Percentiles rank a stretch among this genome's conserved stretches.
Conservation (phyloP, 495 filamentous ascomycete species). For the Friedmanniomyces endolithicus region DNA sequence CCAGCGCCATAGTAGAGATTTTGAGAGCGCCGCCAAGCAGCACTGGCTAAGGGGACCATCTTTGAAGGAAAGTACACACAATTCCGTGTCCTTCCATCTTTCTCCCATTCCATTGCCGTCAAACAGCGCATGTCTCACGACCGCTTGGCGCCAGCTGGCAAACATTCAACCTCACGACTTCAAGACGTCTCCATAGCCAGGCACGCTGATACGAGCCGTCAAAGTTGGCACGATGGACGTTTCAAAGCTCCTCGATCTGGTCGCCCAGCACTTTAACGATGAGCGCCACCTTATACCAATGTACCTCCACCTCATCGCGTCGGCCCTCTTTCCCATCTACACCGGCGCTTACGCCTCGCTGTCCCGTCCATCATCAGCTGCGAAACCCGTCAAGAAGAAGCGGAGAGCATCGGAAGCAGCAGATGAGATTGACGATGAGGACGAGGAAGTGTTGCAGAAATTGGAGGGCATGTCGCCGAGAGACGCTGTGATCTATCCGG, state of each 20-base stretch:
- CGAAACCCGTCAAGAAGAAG: slow-evolving; percentile 40
- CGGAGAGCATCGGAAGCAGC: slow-evolving; percentile 2
- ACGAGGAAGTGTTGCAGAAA: slow-evolving; percentile 36
- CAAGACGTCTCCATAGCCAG: not conserved
- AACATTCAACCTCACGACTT: not conserved
- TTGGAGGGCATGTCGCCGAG: slow-evolving; percentile 66
- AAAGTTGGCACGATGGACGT: not conserved
- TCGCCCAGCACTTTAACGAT: slow-evolving; percentile 39
- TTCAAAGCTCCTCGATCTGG: slow-evolving; percentile 2
- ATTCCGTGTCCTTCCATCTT: no score
- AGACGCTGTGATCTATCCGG: slow-evolving; percentile 77
- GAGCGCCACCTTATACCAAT: slow-evolving; percentile 48
- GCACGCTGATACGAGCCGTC: not conserved
- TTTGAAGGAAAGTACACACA: no score
- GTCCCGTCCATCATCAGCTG: slow-evolving; percentile 71
- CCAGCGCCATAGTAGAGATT: no score
- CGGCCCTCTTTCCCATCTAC: slow-evolving; percentile 62
- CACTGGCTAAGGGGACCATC: no score
- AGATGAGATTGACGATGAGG: slow-evolving; percentile 40
- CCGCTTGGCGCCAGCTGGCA: no score
- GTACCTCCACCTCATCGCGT: slow-evolving; percentile 53
- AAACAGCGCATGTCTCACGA: no score
- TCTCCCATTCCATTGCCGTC: no score
- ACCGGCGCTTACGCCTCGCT: slow-evolving; percentile 54
- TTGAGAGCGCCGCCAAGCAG: no score